phyloP scores from a whole-genome alignment of 2,329 filamentous ascomycete species.

The Cadophora sp. region DNA sequence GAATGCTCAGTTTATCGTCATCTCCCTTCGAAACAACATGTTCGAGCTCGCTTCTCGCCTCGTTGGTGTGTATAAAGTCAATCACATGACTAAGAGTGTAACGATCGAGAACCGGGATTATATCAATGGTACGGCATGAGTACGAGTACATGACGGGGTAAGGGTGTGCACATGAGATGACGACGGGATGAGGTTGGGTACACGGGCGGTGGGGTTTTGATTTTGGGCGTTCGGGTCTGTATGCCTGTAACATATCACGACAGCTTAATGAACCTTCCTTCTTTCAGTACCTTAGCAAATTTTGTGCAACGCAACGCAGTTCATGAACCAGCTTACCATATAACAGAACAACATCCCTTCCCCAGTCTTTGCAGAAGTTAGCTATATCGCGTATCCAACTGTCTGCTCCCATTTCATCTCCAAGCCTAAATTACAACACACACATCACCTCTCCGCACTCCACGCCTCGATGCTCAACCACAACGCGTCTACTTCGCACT shows the following conservation, averaged over 20 bases:
- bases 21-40: constrained; percentile 98
- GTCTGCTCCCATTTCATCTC: neutral
- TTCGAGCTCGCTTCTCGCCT: constrained; percentile 96
- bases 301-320: neutral
- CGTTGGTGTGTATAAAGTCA: constrained; percentile 99
- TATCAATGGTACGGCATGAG: constrained; percentile 47
- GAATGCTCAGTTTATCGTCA: constrained; percentile 99
- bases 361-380: neutral
- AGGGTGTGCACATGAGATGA: constrained; percentile 18
- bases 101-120: constrained; percentile 88
- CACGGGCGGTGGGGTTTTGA: constrained; percentile 11
- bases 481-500: constrained; percentile 18
- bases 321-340: neutral
- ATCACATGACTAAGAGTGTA: constrained; percentile 96
- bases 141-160: constrained; percentile 4
- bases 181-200: constrained; percentile 23
- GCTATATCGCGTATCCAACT: neutral
- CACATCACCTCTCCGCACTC: neutral
- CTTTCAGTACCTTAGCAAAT: neutral
- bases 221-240: constrained; percentile 23
- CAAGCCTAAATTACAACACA: neutral
- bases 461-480: neutral
- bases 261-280: constrained; percentile 26
- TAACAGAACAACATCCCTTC: neutral
- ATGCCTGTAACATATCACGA: constrained; percentile 34